Evolutionary conservation across 75 land plant species (phyloP).

Genomic region (Ceratopteris richardii): DNA sequence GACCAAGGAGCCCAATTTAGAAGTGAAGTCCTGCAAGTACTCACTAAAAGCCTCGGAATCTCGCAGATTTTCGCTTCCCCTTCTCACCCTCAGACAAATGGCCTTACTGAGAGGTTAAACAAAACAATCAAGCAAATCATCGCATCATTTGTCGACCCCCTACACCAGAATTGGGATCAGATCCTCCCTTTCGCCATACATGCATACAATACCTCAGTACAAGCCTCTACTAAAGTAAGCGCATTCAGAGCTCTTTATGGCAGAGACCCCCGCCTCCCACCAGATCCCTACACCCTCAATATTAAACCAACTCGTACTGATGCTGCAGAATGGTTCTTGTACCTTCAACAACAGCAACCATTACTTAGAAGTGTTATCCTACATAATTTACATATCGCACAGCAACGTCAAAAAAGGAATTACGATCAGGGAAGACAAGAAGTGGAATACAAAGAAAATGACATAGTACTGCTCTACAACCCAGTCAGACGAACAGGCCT

Average conservation of each 20-base stretch:
- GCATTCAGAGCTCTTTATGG: background rate
- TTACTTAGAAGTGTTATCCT: background rate
- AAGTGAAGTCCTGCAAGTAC: background rate
- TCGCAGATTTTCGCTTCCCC: background rate
- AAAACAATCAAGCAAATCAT: background rate
- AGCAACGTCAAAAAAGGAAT: background rate
- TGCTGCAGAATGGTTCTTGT: background rate
- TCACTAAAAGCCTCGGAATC: background rate
- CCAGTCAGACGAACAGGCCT: background rate
- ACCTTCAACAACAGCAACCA: constrained; percentile 1
- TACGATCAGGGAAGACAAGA: background rate
- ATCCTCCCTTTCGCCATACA: too few relatives aligned
- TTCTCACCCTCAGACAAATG: background rate
- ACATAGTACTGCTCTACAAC: background rate
- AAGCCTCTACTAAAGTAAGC: too few relatives aligned
- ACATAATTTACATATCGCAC: background rate
- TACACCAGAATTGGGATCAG: too few relatives aligned
- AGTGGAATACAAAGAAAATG: background rate
- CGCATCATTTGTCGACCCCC: background rate
- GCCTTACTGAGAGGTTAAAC: too few relatives aligned
- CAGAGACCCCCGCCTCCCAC: background rate
- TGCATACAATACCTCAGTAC: too few relatives aligned
- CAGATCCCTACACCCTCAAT: background rate
- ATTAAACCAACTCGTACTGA: background rate
- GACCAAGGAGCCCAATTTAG: too few relatives aligned